Evolutionary conservation across 1,284 basidiomycete genomes (phyloP).

Genomic region (Ustilago crameri): DNA sequence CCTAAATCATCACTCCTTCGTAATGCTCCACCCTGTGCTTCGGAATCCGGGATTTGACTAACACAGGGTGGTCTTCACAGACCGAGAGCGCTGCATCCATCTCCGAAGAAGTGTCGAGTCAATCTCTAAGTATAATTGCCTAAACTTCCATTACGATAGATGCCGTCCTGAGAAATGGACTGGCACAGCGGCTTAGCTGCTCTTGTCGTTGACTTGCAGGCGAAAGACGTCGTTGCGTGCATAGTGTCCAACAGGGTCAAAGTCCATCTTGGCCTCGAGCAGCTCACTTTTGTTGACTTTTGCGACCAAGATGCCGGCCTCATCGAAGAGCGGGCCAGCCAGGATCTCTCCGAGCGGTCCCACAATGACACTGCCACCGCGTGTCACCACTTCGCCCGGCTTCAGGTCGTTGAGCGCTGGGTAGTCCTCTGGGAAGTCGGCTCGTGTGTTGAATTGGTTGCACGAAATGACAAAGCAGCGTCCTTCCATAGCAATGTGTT

Average conservation of each 20-base stretch:
- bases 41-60: too few species aligned
- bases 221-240: constrained; percentile 73
- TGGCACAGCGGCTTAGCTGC: constrained; percentile 63
- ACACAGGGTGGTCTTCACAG: too few species aligned
- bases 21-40: too few species aligned
- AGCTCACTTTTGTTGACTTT: constrained; percentile 76
- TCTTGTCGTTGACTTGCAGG: constrained; percentile 27
- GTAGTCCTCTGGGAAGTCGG: constrained; percentile 74
- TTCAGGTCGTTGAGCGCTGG: constrained; percentile 59
- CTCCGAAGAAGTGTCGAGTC: too few species aligned
- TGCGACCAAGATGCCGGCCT: constrained; percentile 75
- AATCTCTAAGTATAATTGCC: too few species aligned
- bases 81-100: too few species aligned
- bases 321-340: constrained; percentile 75
- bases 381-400: constrained; percentile 74
- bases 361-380: constrained; percentile 78
- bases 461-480: constrained; percentile 79
- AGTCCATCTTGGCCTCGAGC: constrained; percentile 77
- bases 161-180: background rate
- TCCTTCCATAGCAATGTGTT: constrained; percentile 80
- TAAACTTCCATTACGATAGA: too few species aligned
- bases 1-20: background rate
- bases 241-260: constrained; percentile 79
- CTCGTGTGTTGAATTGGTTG: constrained; percentile 71
- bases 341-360: constrained; percentile 76